phyloP scores from a whole-genome alignment of 768 basidiomycete species.

The Pholiota molesta region DNA sequence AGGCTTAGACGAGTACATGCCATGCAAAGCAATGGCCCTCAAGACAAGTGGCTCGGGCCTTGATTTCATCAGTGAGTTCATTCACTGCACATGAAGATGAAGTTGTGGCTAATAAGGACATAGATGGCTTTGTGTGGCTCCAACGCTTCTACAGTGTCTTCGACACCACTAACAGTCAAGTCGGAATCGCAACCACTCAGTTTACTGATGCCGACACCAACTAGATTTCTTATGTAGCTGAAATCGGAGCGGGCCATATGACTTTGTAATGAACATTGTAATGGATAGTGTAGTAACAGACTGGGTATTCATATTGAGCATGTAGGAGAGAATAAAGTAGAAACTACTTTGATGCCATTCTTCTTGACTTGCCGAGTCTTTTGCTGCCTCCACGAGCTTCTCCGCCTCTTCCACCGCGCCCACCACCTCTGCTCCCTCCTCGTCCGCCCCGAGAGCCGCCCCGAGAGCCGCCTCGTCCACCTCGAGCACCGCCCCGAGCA shows the following conservation, averaged over 20 bases:
- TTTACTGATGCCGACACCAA: slow-evolving; percentile 40
- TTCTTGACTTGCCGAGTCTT: slow-evolving; percentile 20
- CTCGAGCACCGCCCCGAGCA: slow-evolving; percentile 26
- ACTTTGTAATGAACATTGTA: slow-evolving; percentile 3
- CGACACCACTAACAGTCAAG: slow-evolving; percentile 43
- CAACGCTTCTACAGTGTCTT: slow-evolving; percentile 64
- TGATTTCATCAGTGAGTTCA: slow-evolving; percentile 59
- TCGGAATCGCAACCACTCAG: slow-evolving; percentile 41
- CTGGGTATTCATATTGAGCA: slow-evolving; percentile 6
- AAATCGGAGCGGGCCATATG: not conserved
- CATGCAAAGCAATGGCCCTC: too few relatives aligned
- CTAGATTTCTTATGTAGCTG: slow-evolving; percentile 13
- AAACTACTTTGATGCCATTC: slow-evolving; percentile 10
- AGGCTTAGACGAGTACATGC: too few relatives aligned
- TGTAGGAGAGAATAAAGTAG: not conserved
- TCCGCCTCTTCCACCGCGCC: slow-evolving; percentile 31
- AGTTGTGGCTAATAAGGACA: slow-evolving; percentile 2
- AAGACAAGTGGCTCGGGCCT: slow-evolving; percentile 45
- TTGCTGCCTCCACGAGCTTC: slow-evolving; percentile 13
- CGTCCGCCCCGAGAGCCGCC: slow-evolving; percentile 25
- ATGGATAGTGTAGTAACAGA: not conserved
- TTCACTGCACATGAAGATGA: not conserved
- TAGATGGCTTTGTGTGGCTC: slow-evolving; percentile 60
- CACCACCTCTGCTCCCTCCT: slow-evolving; percentile 31
- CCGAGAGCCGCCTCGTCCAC: slow-evolving; percentile 31